phyloP scores from a whole-genome alignment of 2,329 filamentous ascomycete species.

The Colletotrichum limetticola region DNA sequence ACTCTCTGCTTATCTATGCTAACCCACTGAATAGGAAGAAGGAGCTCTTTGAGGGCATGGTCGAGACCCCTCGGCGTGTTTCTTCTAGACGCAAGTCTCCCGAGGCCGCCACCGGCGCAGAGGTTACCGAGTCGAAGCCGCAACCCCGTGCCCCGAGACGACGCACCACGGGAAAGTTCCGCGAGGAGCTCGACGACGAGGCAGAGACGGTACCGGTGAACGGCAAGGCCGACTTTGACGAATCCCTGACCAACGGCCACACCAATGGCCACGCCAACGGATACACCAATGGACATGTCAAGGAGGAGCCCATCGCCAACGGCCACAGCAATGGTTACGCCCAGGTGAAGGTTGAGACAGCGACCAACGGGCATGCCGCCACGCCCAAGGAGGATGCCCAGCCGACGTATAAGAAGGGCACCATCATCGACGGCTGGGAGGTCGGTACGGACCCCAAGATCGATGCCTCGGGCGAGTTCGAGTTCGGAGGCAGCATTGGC shows the following conservation, averaged over 20 bases:
- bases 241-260: conserved; percentile 30
- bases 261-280: conserved; percentile 44
- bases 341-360: conserved; percentile 6
- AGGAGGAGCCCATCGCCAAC: conserved; percentile 36
- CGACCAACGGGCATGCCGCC: conserved; percentile 33
- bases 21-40: conserved; percentile 59
- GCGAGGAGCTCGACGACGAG: conserved; percentile 59
- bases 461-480: conserved; percentile 73
- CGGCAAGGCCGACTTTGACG: conserved; percentile 29
- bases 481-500: conserved; percentile 84
- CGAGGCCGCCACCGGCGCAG: conserved; percentile 25
- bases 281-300: conserved; percentile 38
- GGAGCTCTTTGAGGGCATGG: conserved; percentile 70
- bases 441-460: conserved; percentile 70
- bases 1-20: background rate
- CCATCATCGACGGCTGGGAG: conserved; percentile 66
- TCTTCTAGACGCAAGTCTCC: conserved; percentile 62
- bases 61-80: conserved; percentile 64
- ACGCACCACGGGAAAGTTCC: conserved; percentile 60
- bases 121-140: conserved; percentile 28
- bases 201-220: conserved; percentile 43
- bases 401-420: conserved; percentile 34
- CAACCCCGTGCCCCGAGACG: conserved; percentile 51
- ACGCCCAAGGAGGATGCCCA: conserved; percentile 17
- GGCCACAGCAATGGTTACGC: conserved; percentile 36